Evolutionary conservation across 495 filamentous ascomycete genomes (phyloP), one percentile per base, ranked within the genome.

Genomic region (Aspergillus avenaceus): DNA sequence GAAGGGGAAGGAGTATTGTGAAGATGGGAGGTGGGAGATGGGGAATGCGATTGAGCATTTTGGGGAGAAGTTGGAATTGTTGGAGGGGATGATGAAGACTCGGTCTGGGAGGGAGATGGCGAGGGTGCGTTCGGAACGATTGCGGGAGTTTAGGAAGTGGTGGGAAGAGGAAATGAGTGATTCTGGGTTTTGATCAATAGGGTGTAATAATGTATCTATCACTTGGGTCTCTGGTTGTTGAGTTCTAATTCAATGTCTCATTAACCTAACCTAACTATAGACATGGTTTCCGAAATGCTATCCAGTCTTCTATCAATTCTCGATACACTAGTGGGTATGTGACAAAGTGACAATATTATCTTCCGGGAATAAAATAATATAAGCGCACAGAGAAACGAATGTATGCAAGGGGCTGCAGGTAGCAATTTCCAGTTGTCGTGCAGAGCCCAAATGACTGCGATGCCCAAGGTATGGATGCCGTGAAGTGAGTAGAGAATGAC

Each of bases 51-150:
- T 95, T 60, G 72, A 76, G 37, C 90, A 95, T 72, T 86, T 95
- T 58, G 80, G 76, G 26, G 90, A 93, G 45, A 96, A 95, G 71
- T 62, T 95, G 59, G 69, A 84, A 54, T 78, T 68, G 63, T 55
- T 96, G 26, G 83, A 85, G 64, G 74, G 67, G 16, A 84, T 91
- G 82, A 93, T 93, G 86, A 60, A 60, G 80, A 95, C 91, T 5
- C 69, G 65, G 14, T 79, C 81, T 1, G 91, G 91, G 21, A 79
- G 74, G 63, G 61, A 66, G 50, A 75, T 95, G 72, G 88, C 87
- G 12, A 67, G 58, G 42, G 76, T 76, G 58, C 71, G 87, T 52
- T 88, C 84, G 22, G 74, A 81, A 66, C 71, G 87, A 55, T 61
- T 92, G 56, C 60, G 58, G 50, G 58, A 72, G 23, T 92, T 92